These are phyloP conservation scores for Colletotrichum sp. DNA, from an alignment of 2,329 filamentous ascomycete genomes.

Conservation along the genomic window DNA sequence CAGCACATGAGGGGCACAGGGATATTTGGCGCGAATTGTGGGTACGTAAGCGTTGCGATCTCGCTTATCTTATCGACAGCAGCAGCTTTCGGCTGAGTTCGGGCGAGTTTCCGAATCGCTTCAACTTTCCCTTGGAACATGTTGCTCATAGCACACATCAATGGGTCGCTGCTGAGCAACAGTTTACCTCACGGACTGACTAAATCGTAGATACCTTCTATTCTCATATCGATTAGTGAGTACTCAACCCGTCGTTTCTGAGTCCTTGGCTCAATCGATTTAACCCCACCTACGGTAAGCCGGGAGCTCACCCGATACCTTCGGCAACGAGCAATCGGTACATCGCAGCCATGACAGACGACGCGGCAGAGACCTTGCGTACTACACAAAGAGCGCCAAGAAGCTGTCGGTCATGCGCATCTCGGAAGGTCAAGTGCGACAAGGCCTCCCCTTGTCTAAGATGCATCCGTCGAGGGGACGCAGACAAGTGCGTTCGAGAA, in stretches of 20 bases:
- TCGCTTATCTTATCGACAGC: constrained; percentile 1
- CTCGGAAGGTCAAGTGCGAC: constrained; percentile 29
- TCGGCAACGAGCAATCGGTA: neutral
- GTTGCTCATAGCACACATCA: neutral
- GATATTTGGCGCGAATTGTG: neutral
- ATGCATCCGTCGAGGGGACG: constrained; percentile 25
- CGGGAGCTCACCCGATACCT: neutral
- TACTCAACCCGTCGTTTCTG: neutral
- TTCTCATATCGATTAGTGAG: neutral
- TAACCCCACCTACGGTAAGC: neutral
- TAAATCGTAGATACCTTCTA: neutral
- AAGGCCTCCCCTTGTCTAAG: constrained; percentile 27
- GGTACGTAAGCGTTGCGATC: neutral
- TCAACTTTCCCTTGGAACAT: neutral
- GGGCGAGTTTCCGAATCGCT: neutral
- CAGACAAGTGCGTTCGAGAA: constrained; percentile 7
- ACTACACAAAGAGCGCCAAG: constrained; percentile 27
- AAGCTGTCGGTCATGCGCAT: constrained; percentile 25
- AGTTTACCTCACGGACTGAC: neutral
- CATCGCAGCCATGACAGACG: neutral
- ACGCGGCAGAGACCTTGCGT: neutral
- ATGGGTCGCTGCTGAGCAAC: neutral
- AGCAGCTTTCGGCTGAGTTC: neutral
- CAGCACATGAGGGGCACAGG: neutral
- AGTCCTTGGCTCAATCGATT: neutral